Percentiles rank a stretch among this genome's conserved stretches.
These are phyloP conservation scores for Plicaturopsis crispa DNA, from an alignment of 768 basidiomycete genomes.

Conservation along the genomic window DNA sequence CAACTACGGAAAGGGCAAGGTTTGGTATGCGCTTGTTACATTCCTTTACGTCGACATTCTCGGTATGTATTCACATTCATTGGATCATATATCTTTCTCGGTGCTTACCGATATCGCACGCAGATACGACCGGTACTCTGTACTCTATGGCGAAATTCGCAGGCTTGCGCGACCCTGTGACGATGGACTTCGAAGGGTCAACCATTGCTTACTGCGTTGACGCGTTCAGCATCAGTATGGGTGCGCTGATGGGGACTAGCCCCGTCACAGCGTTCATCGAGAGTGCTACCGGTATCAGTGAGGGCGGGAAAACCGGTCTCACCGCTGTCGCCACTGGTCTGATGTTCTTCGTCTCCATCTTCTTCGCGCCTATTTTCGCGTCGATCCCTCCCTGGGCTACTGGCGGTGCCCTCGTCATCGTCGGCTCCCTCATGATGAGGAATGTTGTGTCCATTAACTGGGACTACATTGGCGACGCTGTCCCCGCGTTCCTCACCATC, in stretches of 20 bases:
- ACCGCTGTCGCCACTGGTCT: constrained; percentile 68
- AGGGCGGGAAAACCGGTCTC: constrained; percentile 85
- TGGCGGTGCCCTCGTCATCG: constrained; percentile 77
- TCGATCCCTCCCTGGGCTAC: constrained; percentile 86
- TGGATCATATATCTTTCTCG: constrained; percentile 21
- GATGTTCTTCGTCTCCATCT: constrained; percentile 76
- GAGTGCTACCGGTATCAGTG: constrained; percentile 76
- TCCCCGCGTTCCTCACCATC: constrained; percentile 80
- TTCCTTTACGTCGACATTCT: constrained; percentile 89
- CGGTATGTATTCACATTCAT: constrained; percentile 53
- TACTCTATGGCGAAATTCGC: constrained; percentile 92
- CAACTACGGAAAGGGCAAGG: constrained; percentile 54
- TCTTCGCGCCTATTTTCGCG: constrained; percentile 86
- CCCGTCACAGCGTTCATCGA: constrained; percentile 83
- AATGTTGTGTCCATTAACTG: constrained; percentile 85
- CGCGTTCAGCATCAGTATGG: constrained; percentile 75
- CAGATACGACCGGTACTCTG: constrained; percentile 56
- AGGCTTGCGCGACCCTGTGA: constrained; percentile 77
- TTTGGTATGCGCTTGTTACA: constrained; percentile 85
- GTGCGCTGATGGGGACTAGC: constrained; percentile 71
- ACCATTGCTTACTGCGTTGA: constrained; percentile 80
- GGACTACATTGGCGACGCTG: constrained; percentile 81
- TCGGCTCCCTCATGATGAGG: constrained; percentile 85
- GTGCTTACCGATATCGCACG: not conserved
- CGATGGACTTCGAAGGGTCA: constrained; percentile 80